Evolutionary conservation across 495 filamentous ascomycete genomes (phyloP).

Genomic region (Talaromyces stipitatus): DNA sequence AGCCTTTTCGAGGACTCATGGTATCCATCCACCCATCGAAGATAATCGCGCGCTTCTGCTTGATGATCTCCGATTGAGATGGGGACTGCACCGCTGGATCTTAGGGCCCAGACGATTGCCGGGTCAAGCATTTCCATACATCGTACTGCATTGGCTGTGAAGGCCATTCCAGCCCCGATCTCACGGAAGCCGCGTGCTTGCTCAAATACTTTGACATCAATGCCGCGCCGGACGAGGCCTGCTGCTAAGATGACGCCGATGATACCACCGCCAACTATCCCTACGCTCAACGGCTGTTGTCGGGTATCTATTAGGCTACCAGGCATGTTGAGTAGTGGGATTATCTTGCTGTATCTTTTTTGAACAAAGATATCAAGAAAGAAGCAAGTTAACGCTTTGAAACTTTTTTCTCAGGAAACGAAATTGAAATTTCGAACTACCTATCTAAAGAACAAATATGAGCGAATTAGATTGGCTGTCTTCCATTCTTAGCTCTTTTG

Average conservation of each 20-base stretch:
- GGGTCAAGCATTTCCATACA: conserved; percentile 14
- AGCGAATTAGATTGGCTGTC: too few species aligned
- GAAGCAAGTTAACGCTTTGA: too few species aligned
- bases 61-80: conserved; percentile 2
- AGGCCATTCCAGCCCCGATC: conserved; percentile 14
- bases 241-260: conserved; percentile 13
- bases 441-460: too few species aligned
- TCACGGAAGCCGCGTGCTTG: conserved; percentile 11
- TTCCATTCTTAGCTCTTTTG: too few species aligned
- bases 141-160: conserved; percentile 11
- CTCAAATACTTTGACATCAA: conserved; percentile 14
- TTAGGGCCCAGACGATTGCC: conserved; percentile 9
- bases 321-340: too few species aligned
- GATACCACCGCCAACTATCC: conserved; percentile 19
- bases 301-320: too few species aligned
- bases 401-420: too few species aligned
- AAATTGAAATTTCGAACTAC: too few species aligned
- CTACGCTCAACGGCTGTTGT: conserved; percentile 6
- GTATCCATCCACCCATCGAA: conserved; percentile 4
- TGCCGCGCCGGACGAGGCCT: conserved; percentile 9
- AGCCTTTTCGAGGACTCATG: neutral
- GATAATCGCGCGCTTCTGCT: conserved; percentile 2
- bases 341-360: too few species aligned
- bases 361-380: too few species aligned
- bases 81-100: neutral